Percentiles rank a stretch among this genome's conserved stretches.
These are phyloP conservation scores for Ceratocystis albifundus DNA, from an alignment of 2,329 filamentous ascomycete genomes.

Conservation along the genomic window DNA sequence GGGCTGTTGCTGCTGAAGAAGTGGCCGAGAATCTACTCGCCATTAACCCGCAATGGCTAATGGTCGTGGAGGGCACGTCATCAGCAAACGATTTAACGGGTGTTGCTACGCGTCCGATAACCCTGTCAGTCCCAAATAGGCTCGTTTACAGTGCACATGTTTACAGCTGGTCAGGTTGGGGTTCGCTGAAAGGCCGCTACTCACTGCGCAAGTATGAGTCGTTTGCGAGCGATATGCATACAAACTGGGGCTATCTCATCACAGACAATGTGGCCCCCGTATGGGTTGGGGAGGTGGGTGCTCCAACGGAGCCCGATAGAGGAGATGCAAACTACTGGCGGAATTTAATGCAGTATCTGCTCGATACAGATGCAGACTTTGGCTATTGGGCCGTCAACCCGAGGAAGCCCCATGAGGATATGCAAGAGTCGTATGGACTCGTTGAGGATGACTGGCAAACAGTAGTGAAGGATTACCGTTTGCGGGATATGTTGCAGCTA, in stretches of 20 bases:
- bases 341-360: constrained; percentile 49
- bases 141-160: constrained; percentile 59
- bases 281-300: constrained; percentile 58
- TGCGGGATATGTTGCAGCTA: constrained; percentile 49
- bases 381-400: constrained; percentile 62
- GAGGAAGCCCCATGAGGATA: constrained; percentile 47
- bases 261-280: constrained; percentile 39
- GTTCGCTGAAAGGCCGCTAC: constrained; percentile 48
- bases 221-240: constrained; percentile 51
- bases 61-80: constrained; percentile 56
- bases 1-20: constrained; percentile 52
- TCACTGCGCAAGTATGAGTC: constrained; percentile 48
- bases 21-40: constrained; percentile 49
- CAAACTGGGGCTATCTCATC: constrained; percentile 56
- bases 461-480: constrained; percentile 48
- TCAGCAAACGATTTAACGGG: constrained; percentile 54
- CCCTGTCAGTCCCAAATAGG: constrained; percentile 41
- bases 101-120: constrained; percentile 44
- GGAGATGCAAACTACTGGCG: constrained; percentile 55
- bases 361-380: constrained; percentile 50
- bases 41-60: constrained; percentile 52
- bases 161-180: constrained; percentile 61
- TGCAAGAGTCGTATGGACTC: constrained; percentile 49
- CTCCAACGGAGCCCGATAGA: constrained; percentile 40
- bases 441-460: constrained; percentile 54